Evolutionary conservation across 495 filamentous ascomycete genomes (phyloP), one percentile per base, ranked within the genome.

Genomic region (Trichoderma reesei): DNA sequence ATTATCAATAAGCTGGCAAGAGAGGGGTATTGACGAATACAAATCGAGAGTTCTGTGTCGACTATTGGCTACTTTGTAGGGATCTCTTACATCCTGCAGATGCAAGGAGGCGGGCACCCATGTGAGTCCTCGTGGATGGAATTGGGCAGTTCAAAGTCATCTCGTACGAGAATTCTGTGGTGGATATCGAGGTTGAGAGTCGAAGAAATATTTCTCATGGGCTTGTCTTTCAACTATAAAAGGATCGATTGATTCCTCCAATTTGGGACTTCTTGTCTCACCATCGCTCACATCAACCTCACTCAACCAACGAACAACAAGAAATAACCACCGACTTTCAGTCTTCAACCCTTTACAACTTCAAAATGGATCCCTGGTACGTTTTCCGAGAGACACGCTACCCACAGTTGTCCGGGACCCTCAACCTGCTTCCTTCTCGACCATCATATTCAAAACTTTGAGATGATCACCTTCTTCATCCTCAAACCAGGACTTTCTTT

Each of bases 291-390:
- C 3, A 56, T 56, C 51, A 33, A 3, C 10, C 20, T 0, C 31
- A 56, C 26, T 56, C 51, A 56, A 34, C 2, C 16, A 56, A 14
- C 51, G 11, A 36, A 10, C 26, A 56, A 11, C 10, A 33, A 34
- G 11, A 13, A 3, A 13, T 9, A 13, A 14, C 14, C 14, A 1
- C 33, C 8, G 51, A 56, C 51, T 56, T 56, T 34, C 31, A 56
- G 51, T 56, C 44, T 26, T 26, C 33, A 46, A 46, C 13, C 42
- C n/a, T 26, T 26, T 26, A 46, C n/a, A 9, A 33, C 44, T 48
- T 56, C 51, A 56, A 56, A 56, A 56, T 56, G 51, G 33, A 20
- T 56, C 51, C 51, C 11, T 56, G 51, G 51, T 56, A 14, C 13
- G 51, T 56, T 14, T 46, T 18, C 1, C 42, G 13, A 18, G 16